Percentiles rank a stretch among this genome's conserved stretches.
phyloP scores from a whole-genome alignment of 768 basidiomycete species.

The Dictyophora rubrovolvata region DNA sequence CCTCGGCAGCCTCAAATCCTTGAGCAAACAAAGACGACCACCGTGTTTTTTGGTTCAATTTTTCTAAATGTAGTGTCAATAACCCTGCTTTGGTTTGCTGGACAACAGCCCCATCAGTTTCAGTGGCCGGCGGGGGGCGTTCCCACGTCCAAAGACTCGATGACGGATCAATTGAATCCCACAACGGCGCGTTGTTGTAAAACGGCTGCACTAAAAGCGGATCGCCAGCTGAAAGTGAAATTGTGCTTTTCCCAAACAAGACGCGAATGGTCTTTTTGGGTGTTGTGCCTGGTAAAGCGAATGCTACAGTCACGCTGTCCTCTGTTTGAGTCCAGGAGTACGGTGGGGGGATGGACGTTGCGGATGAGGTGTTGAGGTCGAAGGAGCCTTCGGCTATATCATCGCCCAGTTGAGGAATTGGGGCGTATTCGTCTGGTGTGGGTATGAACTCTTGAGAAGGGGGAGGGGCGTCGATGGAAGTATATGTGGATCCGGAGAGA shows the following conservation, averaged over 20 bases:
- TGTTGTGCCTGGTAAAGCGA: constrained; percentile 70
- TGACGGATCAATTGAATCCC: constrained; percentile 69
- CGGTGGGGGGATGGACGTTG: constrained; percentile 45
- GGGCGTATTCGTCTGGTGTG: constrained; percentile 52
- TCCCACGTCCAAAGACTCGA: constrained; percentile 95
- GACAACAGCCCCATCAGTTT: constrained; percentile 23
- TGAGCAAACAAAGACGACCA: constrained; percentile 83
- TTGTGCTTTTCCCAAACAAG: constrained; percentile 48
- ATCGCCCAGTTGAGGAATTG: constrained; percentile 57
- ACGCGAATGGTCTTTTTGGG: constrained; percentile 56
- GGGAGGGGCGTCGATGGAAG: constrained; percentile 25
- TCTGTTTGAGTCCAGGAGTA: constrained; percentile 91
- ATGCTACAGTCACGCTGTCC: constrained; percentile 73
- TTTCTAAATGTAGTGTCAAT: constrained; percentile 79
- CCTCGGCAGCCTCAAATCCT: constrained; percentile 37
- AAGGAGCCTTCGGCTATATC: constrained; percentile 21
- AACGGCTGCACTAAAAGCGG: constrained; percentile 31
- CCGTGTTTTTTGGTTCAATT: constrained; percentile 68
- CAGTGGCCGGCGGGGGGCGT: constrained; percentile 47
- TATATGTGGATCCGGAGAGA: constrained; percentile 49
- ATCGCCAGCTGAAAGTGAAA: constrained; percentile 40
- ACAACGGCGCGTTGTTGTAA: constrained; percentile 55
- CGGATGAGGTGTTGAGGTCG: constrained; percentile 24
- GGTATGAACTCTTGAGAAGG: constrained; percentile 39
- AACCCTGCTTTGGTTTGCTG: constrained; percentile 31